phyloP scores from a whole-genome alignment of 345 rosid genomes.

The Bruguiera sexangula region DNA sequence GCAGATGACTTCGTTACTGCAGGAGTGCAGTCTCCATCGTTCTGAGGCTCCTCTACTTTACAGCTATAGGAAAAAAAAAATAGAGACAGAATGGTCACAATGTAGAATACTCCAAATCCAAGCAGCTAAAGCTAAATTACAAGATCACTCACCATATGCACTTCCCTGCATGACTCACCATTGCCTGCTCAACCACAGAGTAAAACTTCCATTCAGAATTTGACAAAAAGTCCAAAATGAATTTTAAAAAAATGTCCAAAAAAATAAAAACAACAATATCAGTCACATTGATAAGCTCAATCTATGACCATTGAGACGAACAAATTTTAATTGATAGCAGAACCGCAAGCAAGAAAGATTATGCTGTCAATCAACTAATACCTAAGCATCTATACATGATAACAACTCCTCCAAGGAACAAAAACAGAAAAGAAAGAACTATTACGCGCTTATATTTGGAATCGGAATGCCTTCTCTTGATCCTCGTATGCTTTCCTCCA shows the following conservation, averaged over 20 bases:
- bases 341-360: background rate
- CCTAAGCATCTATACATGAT: background rate
- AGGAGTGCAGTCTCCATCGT: slow-evolving; percentile 21
- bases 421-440: background rate
- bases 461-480: slow-evolving; percentile 35
- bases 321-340: no score
- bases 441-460: slow-evolving; percentile 20
- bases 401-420: background rate
- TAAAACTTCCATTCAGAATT: background rate
- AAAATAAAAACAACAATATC: no score
- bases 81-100: background rate
- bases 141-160: slow-evolving; percentile 25
- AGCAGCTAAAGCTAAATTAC: background rate
- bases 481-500: slow-evolving; percentile 22
- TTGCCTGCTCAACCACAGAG: slow-evolving; percentile 17
- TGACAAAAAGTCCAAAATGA: background rate
- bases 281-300: no score
- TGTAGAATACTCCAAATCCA: background rate
- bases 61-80: slow-evolving; percentile 29
- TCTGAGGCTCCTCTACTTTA: slow-evolving; percentile 25
- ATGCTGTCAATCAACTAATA: background rate
- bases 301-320: no score
- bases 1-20: slow-evolving; percentile 42
- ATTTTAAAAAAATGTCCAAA: no score
- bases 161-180: slow-evolving; percentile 32